Conservation (phyloP, 2,329 filamentous ascomycete genomes). For the Apiospora saccharicola region DNA sequence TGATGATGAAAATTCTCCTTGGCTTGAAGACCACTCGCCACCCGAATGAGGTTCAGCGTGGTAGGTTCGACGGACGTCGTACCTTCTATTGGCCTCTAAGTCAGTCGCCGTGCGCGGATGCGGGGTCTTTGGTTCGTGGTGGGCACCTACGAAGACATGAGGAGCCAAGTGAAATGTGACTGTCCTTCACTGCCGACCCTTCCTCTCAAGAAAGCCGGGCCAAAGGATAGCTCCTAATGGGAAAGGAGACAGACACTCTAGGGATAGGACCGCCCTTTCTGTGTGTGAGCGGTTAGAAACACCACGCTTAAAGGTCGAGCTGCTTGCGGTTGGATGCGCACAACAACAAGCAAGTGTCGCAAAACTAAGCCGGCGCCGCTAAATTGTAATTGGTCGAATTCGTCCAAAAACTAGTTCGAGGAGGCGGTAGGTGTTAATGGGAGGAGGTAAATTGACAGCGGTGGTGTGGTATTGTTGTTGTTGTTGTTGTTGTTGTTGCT, state of each 20-base stretch:
- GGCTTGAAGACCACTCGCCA: constrained; percentile 48
- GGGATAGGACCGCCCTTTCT: constrained; percentile 29
- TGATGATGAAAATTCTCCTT: constrained; percentile 42
- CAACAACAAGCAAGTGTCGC: not conserved
- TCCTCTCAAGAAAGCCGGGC: constrained; percentile 53
- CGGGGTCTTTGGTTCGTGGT: constrained; percentile 5
- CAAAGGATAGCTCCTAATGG: constrained; percentile 43
- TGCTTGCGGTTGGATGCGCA: constrained; percentile 26
- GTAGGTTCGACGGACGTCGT: constrained; percentile 36
- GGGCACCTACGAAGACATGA: constrained; percentile 46
- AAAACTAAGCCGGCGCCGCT: constrained; percentile 5
- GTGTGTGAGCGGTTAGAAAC: constrained; percentile 31
- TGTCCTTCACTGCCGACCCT: constrained; percentile 57
- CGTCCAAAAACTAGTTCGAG: not conserved
- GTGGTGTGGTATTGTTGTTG: not conserved
- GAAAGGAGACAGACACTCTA: constrained; percentile 27
- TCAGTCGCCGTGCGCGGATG: constrained; percentile 20
- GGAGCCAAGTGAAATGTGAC: constrained; percentile 37
- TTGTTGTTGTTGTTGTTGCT: constrained; percentile 7
- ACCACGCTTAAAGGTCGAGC: constrained; percentile 26
- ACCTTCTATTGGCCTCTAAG: not conserved
- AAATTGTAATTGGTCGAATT: not conserved
- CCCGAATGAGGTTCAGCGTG: constrained; percentile 39
- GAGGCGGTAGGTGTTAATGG: not conserved
- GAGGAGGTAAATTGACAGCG: not conserved